Conservation (phyloP, 768 basidiomycete species). For the Termitomyces sp. region DNA sequence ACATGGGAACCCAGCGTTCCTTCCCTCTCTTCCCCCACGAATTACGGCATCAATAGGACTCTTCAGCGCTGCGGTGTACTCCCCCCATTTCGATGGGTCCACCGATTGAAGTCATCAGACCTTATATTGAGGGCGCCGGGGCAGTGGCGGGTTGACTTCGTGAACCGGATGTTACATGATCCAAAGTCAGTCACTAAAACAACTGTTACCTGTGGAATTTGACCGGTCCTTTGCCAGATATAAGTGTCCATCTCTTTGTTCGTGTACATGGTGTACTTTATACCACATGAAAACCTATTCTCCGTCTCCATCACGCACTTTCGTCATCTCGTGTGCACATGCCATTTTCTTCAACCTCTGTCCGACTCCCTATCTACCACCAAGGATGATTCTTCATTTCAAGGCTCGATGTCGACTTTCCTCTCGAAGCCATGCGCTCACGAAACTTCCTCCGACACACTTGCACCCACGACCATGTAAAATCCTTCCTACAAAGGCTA, state of each 20-base stretch:
- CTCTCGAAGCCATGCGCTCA: background rate
- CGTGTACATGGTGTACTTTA: background rate
- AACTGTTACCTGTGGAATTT: background rate
- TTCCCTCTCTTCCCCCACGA: background rate
- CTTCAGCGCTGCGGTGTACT: background rate
- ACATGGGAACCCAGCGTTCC: background rate
- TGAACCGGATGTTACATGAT: background rate
- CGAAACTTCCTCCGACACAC: background rate
- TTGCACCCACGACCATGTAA: background rate
- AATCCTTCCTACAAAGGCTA: conserved; percentile 4
- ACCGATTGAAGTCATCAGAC: background rate
- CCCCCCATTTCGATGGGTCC: background rate
- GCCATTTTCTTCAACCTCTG: background rate
- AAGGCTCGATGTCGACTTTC: background rate
- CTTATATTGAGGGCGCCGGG: background rate
- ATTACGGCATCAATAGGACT: background rate
- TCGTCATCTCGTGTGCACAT: background rate
- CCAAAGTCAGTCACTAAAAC: background rate
- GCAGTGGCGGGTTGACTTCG: background rate
- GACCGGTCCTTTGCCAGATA: background rate
- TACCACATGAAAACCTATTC: background rate
- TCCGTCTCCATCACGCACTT: background rate
- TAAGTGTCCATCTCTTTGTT: background rate
- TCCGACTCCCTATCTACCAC: background rate
- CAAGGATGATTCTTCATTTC: background rate